Conservation (phyloP, 169 alveolate species). For the Perkinsus marinus region DNA sequence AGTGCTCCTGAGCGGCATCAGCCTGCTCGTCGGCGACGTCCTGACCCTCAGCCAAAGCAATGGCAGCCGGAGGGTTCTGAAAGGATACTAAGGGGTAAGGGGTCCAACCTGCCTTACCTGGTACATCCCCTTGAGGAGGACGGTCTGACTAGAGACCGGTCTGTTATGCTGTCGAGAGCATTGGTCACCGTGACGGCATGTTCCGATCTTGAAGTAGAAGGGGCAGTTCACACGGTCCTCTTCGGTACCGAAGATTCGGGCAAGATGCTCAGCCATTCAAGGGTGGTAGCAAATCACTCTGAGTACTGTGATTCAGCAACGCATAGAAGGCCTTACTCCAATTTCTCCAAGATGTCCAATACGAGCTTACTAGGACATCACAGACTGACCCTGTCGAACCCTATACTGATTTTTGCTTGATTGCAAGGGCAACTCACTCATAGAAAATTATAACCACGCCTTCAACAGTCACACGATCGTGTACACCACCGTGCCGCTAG, state of each 20-base stretch:
- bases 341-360: too few relatives aligned
- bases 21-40: constrained; percentile 74
- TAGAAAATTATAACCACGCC: too few relatives aligned
- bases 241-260: constrained; percentile 94
- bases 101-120: neutral
- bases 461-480: too few relatives aligned
- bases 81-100: too few relatives aligned
- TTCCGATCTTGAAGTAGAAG: constrained; percentile 98
- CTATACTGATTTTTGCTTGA: too few relatives aligned
- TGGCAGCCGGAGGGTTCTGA: constrained; percentile 94
- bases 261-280: constrained; percentile 94
- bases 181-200: constrained; percentile 99
- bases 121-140: constrained; percentile 83
- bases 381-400: too few relatives aligned
- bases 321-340: too few relatives aligned
- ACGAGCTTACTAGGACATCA: too few relatives aligned
- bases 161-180: constrained; percentile 95
- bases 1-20: constrained; percentile 90
- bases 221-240: constrained; percentile 99
- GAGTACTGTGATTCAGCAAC: too few relatives aligned
- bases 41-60: constrained; percentile 93
- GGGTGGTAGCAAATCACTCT: neutral
- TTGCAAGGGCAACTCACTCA: too few relatives aligned
- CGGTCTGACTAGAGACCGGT: constrained; percentile 89
- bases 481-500: too few relatives aligned